These are phyloP conservation scores for Dactylorhiza incarnata DNA, from an alignment of 106 monocot species.

Conservation along the genomic window DNA sequence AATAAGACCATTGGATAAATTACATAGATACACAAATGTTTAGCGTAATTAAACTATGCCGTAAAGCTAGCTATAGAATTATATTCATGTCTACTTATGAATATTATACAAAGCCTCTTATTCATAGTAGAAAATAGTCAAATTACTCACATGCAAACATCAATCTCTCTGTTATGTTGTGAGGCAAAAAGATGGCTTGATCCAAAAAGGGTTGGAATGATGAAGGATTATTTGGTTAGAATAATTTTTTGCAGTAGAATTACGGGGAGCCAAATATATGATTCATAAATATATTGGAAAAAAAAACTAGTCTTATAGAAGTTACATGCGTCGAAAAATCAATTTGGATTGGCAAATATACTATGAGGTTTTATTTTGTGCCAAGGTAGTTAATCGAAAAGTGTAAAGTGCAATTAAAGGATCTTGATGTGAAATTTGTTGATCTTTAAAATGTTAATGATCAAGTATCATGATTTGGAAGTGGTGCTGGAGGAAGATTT, in stretches of 20 bases:
- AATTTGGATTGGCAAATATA: not conserved
- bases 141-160: no score
- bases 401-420: not conserved
- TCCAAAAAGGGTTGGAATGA: not conserved
- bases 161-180: no score
- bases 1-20: no score
- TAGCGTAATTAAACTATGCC: no score
- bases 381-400: not conserved
- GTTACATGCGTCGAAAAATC: not conserved
- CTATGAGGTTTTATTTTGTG: not conserved
- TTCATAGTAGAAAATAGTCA: no score
- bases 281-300: not conserved
- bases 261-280: not conserved
- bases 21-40: no score
- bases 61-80: no score
- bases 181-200: not conserved
- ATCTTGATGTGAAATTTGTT: not conserved
- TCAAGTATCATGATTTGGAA: not conserved
- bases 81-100: no score
- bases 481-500: no score
- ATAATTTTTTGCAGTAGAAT: not conserved
- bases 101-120: no score
- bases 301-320: not conserved
- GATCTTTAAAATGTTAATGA: not conserved
- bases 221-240: not conserved